Percentiles rank a stretch among this genome's conserved stretches.
Conservation (phyloP, 495 filamentous ascomycete species). For the Talaromyces wortmannii region DNA sequence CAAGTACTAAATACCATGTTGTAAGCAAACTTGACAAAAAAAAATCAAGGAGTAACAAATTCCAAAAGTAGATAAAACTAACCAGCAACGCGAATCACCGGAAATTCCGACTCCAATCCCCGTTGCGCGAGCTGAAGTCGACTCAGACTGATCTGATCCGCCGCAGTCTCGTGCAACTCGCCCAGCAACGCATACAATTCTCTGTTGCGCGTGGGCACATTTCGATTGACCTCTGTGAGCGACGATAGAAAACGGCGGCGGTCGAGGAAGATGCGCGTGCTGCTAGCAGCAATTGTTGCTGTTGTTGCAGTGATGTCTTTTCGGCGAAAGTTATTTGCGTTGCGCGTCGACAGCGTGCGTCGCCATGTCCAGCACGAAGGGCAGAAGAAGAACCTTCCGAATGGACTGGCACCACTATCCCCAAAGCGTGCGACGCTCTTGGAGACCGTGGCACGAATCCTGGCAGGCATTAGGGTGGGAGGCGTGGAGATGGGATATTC, state of each 20-base stretch:
- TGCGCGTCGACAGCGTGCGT: slow-evolving; percentile 19
- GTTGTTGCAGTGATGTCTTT: neutral
- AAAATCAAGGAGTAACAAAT: neutral
- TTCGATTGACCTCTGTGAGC: slow-evolving; percentile 8
- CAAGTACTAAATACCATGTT: slow-evolving; percentile 35
- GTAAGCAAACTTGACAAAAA: neutral
- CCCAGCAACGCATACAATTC: slow-evolving; percentile 56
- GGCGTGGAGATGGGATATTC: neutral
- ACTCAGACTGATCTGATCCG: slow-evolving; percentile 63
- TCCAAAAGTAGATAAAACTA: slow-evolving; percentile 8
- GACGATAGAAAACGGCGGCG: slow-evolving; percentile 14
- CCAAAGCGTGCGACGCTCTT: slow-evolving; percentile 24
- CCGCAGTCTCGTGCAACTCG: slow-evolving; percentile 53
- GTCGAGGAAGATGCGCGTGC: neutral
- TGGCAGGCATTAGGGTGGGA: slow-evolving; percentile 28
- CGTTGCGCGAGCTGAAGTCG: slow-evolving; percentile 74
- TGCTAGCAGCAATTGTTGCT: too few relatives aligned
- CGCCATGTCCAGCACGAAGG: slow-evolving; percentile 32
- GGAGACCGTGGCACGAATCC: slow-evolving; percentile 30
- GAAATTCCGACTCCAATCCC: slow-evolving; percentile 59
- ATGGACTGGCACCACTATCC: neutral
- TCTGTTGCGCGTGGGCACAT: slow-evolving; percentile 27
- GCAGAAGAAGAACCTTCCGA: slow-evolving; percentile 23
- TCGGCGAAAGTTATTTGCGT: neutral
- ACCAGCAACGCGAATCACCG: slow-evolving; percentile 68